phyloP scores from a whole-genome alignment of 2,329 filamentous ascomycete genomes.

The Cladophialophora immunda region DNA sequence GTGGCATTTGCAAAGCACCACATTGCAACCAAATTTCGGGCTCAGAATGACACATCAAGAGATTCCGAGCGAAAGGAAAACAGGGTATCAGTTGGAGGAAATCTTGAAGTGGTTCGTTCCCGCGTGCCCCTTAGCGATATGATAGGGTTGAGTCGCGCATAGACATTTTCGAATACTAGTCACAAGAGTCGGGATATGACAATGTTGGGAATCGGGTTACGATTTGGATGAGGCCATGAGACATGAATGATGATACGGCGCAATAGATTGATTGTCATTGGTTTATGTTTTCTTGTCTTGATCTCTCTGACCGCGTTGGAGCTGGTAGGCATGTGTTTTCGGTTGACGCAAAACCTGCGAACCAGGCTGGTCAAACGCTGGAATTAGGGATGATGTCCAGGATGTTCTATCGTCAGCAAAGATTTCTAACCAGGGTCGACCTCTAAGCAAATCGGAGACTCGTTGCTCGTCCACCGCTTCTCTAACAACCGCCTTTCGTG shows the following conservation, averaged over 20 bases:
- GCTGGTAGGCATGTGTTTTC: background rate
- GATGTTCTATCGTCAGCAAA: background rate
- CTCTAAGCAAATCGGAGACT: background rate
- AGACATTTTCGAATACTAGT: background rate
- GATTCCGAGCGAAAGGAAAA: background rate
- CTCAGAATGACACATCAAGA: background rate
- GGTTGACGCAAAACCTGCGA: no score
- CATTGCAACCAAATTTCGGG: background rate
- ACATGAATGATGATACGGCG: background rate
- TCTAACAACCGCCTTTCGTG: background rate
- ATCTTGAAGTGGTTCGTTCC: background rate
- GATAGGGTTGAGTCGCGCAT: background rate
- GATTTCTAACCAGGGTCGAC: background rate
- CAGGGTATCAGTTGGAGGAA: background rate
- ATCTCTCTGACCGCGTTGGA: background rate
- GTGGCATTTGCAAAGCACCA: background rate
- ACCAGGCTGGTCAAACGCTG: no score
- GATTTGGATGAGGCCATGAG: background rate
- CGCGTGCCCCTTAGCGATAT: background rate
- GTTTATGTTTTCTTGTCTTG: background rate
- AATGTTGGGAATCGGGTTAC: background rate
- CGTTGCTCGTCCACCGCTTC: background rate
- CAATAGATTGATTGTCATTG: background rate
- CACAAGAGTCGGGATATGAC: background rate
- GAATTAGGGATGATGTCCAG: no score